These are phyloP conservation scores for Colletotrichum shisoi DNA, from an alignment of 2,329 filamentous ascomycete species.

Conservation along the genomic window DNA sequence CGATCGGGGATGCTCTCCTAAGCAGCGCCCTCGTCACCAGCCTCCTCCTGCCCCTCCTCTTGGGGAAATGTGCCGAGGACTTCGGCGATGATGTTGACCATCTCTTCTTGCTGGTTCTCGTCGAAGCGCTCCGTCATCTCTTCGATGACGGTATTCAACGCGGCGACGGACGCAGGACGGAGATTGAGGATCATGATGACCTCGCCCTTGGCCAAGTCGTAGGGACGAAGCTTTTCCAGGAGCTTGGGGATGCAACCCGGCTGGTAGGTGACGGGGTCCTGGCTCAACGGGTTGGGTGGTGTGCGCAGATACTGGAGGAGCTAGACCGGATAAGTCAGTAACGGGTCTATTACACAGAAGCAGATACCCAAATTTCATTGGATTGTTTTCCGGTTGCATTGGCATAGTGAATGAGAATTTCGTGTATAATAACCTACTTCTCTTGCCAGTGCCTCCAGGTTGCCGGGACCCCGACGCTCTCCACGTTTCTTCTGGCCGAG, in stretches of 20 bases:
- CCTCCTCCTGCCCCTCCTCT: slow-evolving; percentile 46
- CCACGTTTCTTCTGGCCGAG: slow-evolving; percentile 58
- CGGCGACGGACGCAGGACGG: slow-evolving; percentile 64
- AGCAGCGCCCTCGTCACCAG: slow-evolving; percentile 48
- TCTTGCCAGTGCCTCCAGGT: slow-evolving; percentile 67
- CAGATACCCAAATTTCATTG: slow-evolving; percentile 30
- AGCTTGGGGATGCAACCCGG: slow-evolving; percentile 61
- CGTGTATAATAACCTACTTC: slow-evolving; percentile 60
- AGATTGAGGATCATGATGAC: slow-evolving; percentile 73
- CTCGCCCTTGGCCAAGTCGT: slow-evolving; percentile 72
- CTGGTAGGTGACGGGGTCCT: slow-evolving; percentile 62
- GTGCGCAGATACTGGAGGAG: slow-evolving; percentile 68
- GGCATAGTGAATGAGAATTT: slow-evolving; percentile 6
- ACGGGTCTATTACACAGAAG: slow-evolving; percentile 23
- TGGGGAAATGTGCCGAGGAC: slow-evolving; percentile 62
- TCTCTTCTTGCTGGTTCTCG: slow-evolving; percentile 65
- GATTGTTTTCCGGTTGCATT: slow-evolving; percentile 5
- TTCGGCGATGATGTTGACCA: slow-evolving; percentile 64
- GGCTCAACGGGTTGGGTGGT: slow-evolving; percentile 63
- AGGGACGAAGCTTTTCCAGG: slow-evolving; percentile 63
- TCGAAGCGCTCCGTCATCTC: slow-evolving; percentile 69
- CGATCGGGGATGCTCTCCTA: slow-evolving; percentile 20
- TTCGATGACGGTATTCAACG: slow-evolving; percentile 70
- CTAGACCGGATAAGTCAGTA: slow-evolving; percentile 50
- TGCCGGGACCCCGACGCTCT: slow-evolving; percentile 60